Evolutionary conservation across 2,329 filamentous ascomycete species (phyloP).

Genomic region (Akanthomyces dipterigenus): DNA sequence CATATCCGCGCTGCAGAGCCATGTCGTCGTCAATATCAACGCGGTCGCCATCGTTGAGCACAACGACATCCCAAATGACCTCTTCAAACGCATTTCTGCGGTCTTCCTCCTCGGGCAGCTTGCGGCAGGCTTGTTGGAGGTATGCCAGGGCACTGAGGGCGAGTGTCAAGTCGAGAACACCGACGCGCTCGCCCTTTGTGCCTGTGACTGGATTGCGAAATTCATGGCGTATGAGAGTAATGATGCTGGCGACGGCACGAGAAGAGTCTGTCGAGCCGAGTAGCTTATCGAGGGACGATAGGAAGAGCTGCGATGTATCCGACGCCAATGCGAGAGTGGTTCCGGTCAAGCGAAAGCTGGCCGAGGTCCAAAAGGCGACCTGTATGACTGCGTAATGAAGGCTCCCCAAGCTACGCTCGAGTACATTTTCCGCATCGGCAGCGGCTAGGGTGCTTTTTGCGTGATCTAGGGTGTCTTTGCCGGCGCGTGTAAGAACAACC

Average conservation of each 20-base stretch:
- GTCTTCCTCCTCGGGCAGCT: constrained; percentile 42
- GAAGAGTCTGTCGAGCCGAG: constrained; percentile 65
- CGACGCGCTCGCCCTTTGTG: constrained; percentile 50
- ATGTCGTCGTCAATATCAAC: constrained; percentile 44
- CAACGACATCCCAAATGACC: constrained; percentile 60
- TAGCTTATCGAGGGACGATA: constrained; percentile 56
- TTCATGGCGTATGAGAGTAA: constrained; percentile 56
- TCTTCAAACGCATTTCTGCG: constrained; percentile 44
- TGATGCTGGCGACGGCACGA: constrained; percentile 59
- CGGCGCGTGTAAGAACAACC: constrained; percentile 45
- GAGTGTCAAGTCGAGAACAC: constrained; percentile 53
- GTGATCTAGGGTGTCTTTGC: constrained; percentile 40
- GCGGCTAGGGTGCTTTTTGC: constrained; percentile 41
- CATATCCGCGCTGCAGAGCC: constrained; percentile 8
- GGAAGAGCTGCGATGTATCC: constrained; percentile 49
- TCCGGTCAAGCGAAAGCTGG: constrained; percentile 52
- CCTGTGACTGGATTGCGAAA: constrained; percentile 58
- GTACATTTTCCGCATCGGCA: constrained; percentile 47
- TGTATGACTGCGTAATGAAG: constrained; percentile 52
- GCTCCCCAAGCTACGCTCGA: constrained; percentile 49
- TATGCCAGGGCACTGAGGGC: constrained; percentile 56
- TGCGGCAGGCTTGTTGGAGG: constrained; percentile 51
- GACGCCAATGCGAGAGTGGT: constrained; percentile 48
- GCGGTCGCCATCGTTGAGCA: constrained; percentile 50
- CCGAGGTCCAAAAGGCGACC: constrained; percentile 54